Conservation (phyloP, 768 basidiomycete species). For the Filobasidium wieringae region DNA sequence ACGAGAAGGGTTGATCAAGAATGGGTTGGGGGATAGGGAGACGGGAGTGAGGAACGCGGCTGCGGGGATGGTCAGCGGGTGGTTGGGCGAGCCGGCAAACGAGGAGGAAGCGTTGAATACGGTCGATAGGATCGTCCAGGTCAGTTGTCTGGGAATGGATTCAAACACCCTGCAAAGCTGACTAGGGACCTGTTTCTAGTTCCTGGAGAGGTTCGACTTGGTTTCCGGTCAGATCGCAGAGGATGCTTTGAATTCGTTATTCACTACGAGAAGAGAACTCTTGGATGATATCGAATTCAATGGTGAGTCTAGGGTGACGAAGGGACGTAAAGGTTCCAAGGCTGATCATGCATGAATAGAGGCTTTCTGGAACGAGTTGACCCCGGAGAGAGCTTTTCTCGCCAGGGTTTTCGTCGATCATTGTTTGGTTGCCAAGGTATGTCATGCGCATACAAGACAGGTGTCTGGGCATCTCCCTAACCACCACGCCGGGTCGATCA, state of each 20-base stretch:
- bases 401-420: conserved; percentile 72
- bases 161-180: neutral
- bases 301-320: conserved; percentile 50
- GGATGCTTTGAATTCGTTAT: conserved; percentile 62
- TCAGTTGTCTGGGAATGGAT: too few relatives aligned
- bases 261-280: conserved; percentile 54
- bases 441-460: too few relatives aligned
- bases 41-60: conserved; percentile 59
- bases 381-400: conserved; percentile 66
- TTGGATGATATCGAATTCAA: conserved; percentile 58
- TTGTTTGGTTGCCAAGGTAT: conserved; percentile 43
- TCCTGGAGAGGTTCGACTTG: conserved; percentile 36
- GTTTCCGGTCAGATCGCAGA: conserved; percentile 47
- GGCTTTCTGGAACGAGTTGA: conserved; percentile 56
- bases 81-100: conserved; percentile 50
- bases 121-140: neutral
- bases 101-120: neutral
- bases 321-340: too few relatives aligned
- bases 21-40: conserved; percentile 81
- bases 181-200: conserved; percentile 12
- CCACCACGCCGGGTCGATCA: neutral
- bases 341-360: too few relatives aligned
- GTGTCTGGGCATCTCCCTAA: neutral
- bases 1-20: conserved; percentile 62
- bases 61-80: conserved; percentile 56